These are phyloP conservation scores for Emericellopsis atlantica DNA, from an alignment of 2,329 filamentous ascomycete genomes.

Conservation along the genomic window DNA sequence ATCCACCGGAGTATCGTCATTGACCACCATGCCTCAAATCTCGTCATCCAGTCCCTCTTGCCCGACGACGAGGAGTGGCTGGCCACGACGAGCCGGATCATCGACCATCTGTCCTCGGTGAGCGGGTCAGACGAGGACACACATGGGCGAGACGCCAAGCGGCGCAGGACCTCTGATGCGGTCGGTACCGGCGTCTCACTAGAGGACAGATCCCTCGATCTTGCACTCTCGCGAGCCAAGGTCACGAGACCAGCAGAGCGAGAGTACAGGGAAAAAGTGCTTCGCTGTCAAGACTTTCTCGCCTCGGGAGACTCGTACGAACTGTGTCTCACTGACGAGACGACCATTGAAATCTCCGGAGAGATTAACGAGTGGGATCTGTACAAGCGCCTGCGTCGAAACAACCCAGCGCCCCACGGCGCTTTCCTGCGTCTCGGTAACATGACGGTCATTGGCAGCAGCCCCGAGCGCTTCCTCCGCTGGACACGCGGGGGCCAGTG, in stretches of 20 bases:
- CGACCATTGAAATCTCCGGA: constrained; percentile 8
- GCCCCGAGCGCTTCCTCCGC: constrained; percentile 53
- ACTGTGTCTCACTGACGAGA: constrained; percentile 7
- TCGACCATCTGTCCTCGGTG: neutral
- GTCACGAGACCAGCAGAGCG: constrained; percentile 1
- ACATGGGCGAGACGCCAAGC: neutral
- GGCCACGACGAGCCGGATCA: neutral
- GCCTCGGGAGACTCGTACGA: constrained; percentile 7
- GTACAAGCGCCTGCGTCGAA: constrained; percentile 6
- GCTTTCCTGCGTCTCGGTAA: constrained; percentile 45
- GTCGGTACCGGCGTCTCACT: neutral
- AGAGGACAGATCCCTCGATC: neutral
- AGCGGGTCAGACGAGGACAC: neutral
- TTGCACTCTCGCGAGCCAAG: neutral
- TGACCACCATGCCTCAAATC: constrained; percentile 2
- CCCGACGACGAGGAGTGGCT: constrained; percentile 3
- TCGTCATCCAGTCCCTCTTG: constrained; percentile 5
- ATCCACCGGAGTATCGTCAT: constrained; percentile 6
- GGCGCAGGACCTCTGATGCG: neutral
- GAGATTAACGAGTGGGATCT: constrained; percentile 4
- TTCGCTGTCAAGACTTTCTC: constrained; percentile 4
- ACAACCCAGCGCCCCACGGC: constrained; percentile 27
- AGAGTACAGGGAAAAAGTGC: constrained; percentile 6
- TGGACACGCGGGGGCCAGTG: constrained; percentile 30
- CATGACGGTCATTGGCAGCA: constrained; percentile 37